A percentile compares a stretch with the other conserved stretches of the same genome.
phyloP scores from a whole-genome alignment of 129 eudicot species.

The Ambrosia artemisiifolia region DNA sequence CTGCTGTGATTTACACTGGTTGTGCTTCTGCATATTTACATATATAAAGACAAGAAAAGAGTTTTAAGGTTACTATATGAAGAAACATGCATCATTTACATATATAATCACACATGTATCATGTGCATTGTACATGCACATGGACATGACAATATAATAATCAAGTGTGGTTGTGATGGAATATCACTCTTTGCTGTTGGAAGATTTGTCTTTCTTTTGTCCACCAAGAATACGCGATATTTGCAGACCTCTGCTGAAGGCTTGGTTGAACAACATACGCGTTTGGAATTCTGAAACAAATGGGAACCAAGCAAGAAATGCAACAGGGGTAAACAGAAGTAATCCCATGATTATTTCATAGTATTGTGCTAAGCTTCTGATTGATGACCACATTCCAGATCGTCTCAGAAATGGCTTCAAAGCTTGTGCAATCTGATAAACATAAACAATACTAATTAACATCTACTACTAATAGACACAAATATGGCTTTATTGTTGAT shows the following conservation, averaged over 20 bases:
- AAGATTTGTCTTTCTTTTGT: slow-evolving; percentile 67
- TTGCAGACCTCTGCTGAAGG: slow-evolving; percentile 91
- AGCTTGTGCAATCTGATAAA: slow-evolving; percentile 74
- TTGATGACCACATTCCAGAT: slow-evolving; percentile 63
- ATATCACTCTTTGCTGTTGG: slow-evolving; percentile 53
- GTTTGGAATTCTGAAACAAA: slow-evolving; percentile 93
- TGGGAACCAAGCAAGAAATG: slow-evolving; percentile 94
- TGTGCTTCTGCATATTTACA: not conserved
- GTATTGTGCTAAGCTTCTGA: slow-evolving; percentile 67
- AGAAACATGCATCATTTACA: slow-evolving; percentile 12
- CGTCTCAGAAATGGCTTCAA: slow-evolving; percentile 45
- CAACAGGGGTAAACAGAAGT: slow-evolving; percentile 76
- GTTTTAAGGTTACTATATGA: slow-evolving; percentile 6
- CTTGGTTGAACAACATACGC: slow-evolving; percentile 92
- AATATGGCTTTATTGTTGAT: not conserved
- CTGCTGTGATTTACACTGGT: not conserved
- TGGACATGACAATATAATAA: not conserved
- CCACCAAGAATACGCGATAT: slow-evolving; percentile 96
- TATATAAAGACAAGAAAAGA: not conserved
- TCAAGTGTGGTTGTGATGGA: slow-evolving; percentile 3
- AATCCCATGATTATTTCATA: slow-evolving; percentile 76
- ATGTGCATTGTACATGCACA: slow-evolving; percentile 5
- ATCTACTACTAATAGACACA: not conserved
- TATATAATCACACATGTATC: not conserved
- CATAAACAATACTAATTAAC: slow-evolving; percentile 1